Evolutionary conservation across 2,329 filamentous ascomycete species (phyloP).

Genomic region (Teratosphaeria gauchensis): DNA sequence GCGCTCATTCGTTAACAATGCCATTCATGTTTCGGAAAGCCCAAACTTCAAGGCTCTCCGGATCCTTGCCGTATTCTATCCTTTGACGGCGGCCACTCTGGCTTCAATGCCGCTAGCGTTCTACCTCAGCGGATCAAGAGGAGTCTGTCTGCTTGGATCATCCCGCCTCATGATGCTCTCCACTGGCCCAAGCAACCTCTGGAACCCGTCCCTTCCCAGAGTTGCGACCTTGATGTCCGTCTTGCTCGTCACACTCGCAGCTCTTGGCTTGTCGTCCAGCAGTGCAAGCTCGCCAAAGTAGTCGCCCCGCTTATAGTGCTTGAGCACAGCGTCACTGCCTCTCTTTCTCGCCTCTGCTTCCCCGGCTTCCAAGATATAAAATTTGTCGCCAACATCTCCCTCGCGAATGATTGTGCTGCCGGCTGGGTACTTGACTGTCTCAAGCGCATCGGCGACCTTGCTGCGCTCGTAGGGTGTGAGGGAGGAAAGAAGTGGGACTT

Average conservation of each 20-base stretch:
- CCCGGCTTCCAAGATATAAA: conserved; percentile 82
- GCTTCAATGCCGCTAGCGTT: neutral
- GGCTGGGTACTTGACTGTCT: conserved; percentile 74
- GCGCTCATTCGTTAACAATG: neutral
- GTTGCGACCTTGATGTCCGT: conserved; percentile 89
- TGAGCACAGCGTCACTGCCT: conserved; percentile 61
- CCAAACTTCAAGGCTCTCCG: neutral
- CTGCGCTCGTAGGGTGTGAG: conserved; percentile 88
- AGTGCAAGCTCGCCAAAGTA: conserved; percentile 95
- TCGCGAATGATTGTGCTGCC: conserved; percentile 81
- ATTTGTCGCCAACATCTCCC: conserved; percentile 82
- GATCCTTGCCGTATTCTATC: neutral
- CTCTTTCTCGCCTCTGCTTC: conserved; percentile 79
- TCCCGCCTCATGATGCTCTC: conserved; percentile 88
- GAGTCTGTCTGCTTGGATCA: conserved; percentile 38
- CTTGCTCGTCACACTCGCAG: conserved; percentile 74
- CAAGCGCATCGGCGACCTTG: conserved; percentile 94
- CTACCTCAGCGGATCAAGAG: conserved; percentile 11
- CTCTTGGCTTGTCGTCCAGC: conserved; percentile 85
- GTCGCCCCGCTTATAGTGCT: conserved; percentile 79
- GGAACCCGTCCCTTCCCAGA: conserved; percentile 88
- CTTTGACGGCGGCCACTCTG: neutral
- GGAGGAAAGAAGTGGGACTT: conserved; percentile 74
- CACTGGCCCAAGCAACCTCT: conserved; percentile 82
- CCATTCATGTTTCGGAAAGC: neutral